phyloP scores from a whole-genome alignment of 2,329 filamentous ascomycete genomes.

The Chaetothyriales sp. region DNA sequence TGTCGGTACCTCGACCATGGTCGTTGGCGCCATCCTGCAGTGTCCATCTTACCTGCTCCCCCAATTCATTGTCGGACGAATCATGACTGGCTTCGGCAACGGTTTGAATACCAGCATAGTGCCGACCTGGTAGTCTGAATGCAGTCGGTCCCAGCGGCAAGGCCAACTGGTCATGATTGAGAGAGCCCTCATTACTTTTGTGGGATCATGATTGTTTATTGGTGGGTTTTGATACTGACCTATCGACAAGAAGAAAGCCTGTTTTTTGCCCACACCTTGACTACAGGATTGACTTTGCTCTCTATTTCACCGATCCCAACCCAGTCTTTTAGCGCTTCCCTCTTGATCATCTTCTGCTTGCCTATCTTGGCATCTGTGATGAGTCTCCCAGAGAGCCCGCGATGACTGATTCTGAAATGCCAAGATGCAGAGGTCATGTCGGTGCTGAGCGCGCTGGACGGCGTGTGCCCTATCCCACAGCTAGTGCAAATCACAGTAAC shows the following conservation, averaged over 20 bases:
- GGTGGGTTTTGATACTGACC: neutral
- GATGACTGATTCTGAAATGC: constrained; percentile 45
- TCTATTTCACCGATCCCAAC: constrained; percentile 38
- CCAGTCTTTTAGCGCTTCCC: constrained; percentile 42
- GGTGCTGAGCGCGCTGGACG: constrained; percentile 34
- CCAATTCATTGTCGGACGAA: constrained; percentile 36
- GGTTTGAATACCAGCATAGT: constrained; percentile 27
- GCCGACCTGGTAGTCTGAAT: constrained; percentile 31
- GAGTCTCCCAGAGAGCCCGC: constrained; percentile 42
- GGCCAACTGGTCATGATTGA: constrained; percentile 41
- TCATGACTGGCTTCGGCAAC: constrained; percentile 29
- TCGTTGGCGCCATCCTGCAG: constrained; percentile 32
- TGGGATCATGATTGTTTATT: constrained; percentile 33
- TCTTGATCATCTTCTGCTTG: constrained; percentile 40
- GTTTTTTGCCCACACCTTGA: neutral
- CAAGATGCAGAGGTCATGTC: constrained; percentile 37
- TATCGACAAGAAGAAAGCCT: neutral
- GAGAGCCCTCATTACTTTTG: constrained; percentile 38
- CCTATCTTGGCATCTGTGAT: constrained; percentile 38
- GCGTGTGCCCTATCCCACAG: constrained; percentile 23
- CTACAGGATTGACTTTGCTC: constrained; percentile 41
- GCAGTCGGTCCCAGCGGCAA: constrained; percentile 37
- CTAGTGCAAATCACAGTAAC: too few relatives aligned
- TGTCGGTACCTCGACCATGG: constrained; percentile 27
- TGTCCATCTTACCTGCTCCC: constrained; percentile 26